Evolutionary conservation across 176 grass and related monocot genomes (phyloP), one percentile per base, ranked within the genome.

Genomic region (Tuctoria greenei): DNA sequence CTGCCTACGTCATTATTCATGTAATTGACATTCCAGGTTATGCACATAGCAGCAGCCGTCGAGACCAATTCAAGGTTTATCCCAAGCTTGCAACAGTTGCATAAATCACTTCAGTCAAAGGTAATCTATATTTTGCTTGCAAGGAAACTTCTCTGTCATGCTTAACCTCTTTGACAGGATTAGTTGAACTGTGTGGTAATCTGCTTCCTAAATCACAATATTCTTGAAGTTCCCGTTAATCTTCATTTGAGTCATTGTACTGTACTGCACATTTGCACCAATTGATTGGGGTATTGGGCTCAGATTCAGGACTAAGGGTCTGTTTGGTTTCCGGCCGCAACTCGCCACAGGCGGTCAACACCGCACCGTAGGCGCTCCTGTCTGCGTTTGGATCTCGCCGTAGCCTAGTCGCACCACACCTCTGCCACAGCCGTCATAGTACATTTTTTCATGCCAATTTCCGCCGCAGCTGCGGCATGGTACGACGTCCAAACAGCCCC

Each of bases 11-110:
- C 31, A 37, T 84, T 40, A 40, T 83, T 80, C 65, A 73, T 40
- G 18, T 77, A 81, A 40, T 58, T 84, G n/a, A 64, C 61, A 65
- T 82, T 73, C 70, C 63, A 99, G 95, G 95, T 99, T 57, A 99
- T 99, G 95, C 95, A 99, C 81, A 99, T 99, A 84, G 95, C 95
- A 52, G 92, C 92, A 54, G 95, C 85, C 55, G 69, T 76, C 38
- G 89, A 99, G 86, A 92, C 95, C 67, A 92, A 95, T 50, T 95
- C 95, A 37, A 83, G 28, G 50, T 92, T 99, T 79, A 84, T 99
- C 62, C 95, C 92, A 64, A 99, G 83, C 80, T 80, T 99, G 85
- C 82, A 90, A 26, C 82, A 89, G 44, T 84, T 99, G 84, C 91
- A 95, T 71, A 68, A 86, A 61, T 92, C 91, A 34, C 91, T 99